phyloP scores from a whole-genome alignment of 768 basidiomycete genomes.

The Rhodosporidiobolus sp. region DNA sequence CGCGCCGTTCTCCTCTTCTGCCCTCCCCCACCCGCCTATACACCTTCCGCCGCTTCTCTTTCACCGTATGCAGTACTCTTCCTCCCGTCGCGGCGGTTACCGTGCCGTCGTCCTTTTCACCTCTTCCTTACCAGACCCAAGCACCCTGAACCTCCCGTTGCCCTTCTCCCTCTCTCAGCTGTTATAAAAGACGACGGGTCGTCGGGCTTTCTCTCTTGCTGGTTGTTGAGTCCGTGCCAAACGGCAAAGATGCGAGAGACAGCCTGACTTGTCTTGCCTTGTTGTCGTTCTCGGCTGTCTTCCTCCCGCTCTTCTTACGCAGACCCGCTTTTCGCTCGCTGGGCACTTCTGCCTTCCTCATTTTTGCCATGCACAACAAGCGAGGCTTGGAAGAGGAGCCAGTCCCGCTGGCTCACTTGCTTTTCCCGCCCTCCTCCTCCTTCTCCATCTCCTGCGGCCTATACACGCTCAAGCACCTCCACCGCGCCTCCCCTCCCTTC shows the following conservation, averaged over 20 bases:
- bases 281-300: not conserved
- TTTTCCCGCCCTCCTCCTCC: not conserved
- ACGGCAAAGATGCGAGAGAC: not conserved
- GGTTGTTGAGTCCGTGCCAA: not conserved
- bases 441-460: not conserved
- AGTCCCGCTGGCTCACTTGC: too few species aligned
- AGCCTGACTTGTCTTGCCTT: not conserved
- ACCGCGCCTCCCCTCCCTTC: slow-evolving; percentile 71
- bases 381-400: too few species aligned
- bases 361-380: too few species aligned
- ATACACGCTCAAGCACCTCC: slow-evolving; percentile 69
- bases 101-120: not conserved
- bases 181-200: not conserved
- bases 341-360: too few species aligned
- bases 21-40: not conserved
- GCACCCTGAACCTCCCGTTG: not conserved
- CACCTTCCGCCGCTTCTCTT: not conserved
- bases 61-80: too few species aligned
- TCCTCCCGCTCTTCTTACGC: too few species aligned
- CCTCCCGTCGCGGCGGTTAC: too few species aligned
- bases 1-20: too few species aligned
- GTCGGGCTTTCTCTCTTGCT: too few species aligned
- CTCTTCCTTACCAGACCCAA: not conserved
- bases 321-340: too few species aligned
- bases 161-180: not conserved